phyloP scores from a whole-genome alignment of 2,329 filamentous ascomycete species.

The Pseudogymnoascus sp. region DNA sequence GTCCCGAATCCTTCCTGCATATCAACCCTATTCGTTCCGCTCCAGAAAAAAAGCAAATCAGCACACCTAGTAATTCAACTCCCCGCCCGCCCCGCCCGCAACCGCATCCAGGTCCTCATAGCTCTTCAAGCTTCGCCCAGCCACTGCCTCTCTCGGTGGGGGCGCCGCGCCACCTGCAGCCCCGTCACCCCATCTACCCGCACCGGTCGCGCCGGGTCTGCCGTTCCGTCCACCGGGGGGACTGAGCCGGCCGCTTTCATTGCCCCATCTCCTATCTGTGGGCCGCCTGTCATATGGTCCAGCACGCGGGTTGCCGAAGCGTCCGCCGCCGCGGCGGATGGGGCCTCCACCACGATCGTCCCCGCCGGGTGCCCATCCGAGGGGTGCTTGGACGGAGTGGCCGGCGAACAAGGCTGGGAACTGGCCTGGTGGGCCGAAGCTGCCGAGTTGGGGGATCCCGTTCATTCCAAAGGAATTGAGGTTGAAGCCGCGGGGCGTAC shows the following conservation, averaged over 20 bases:
- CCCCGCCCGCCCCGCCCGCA: conserved; percentile 63
- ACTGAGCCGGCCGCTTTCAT: conserved; percentile 38
- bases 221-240: conserved; percentile 45
- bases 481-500: conserved; percentile 88
- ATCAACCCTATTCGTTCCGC: not conserved
- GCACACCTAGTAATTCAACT: conserved; percentile 69
- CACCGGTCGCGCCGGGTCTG: conserved; percentile 36
- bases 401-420: conserved; percentile 49
- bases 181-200: conserved; percentile 63
- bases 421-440: conserved; percentile 43
- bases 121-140: conserved; percentile 87
- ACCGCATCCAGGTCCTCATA: conserved; percentile 95
- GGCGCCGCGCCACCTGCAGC: conserved; percentile 65
- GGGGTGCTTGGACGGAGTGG: conserved; percentile 31
- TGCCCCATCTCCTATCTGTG: conserved; percentile 41
- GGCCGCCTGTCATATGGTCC: conserved; percentile 67
- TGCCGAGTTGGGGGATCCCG: conserved; percentile 47
- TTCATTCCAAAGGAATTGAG: conserved; percentile 62
- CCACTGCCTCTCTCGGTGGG: conserved; percentile 82
- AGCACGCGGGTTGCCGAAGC: conserved; percentile 49
- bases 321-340: conserved; percentile 58
- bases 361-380: conserved; percentile 42
- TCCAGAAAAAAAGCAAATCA: not conserved
- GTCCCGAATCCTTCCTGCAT: not conserved
- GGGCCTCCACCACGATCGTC: conserved; percentile 54